A percentile compares a stretch with the other conserved stretches of the same genome.
Conservation (phyloP, 176 grass and related monocot genomes). For the Rhipidocladum racemiflorum region DNA sequence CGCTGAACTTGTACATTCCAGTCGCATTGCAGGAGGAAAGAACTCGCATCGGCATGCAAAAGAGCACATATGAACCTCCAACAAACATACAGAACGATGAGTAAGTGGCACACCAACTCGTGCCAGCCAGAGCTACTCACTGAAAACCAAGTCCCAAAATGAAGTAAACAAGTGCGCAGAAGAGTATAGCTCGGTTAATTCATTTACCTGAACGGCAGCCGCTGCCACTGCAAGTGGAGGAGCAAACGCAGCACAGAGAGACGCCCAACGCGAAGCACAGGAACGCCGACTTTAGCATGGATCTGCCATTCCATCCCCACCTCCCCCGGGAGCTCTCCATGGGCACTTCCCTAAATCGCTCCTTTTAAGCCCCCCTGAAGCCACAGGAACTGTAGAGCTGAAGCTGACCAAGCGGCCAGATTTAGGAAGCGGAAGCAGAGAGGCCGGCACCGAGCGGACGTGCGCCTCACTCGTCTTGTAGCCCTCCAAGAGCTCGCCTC, state of each 20-base stretch:
- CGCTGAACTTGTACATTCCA: background rate
- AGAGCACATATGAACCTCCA: background rate
- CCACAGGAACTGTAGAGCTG: constrained; percentile 19
- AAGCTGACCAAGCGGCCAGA: constrained; percentile 17
- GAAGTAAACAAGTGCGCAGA: background rate
- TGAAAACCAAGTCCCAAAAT: background rate
- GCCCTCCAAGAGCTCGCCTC: background rate
- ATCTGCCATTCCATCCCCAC: constrained; percentile 25
- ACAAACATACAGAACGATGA: background rate
- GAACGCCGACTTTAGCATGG: constrained; percentile 22
- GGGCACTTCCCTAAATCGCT: background rate
- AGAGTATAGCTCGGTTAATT: background rate
- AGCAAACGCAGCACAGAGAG: constrained; percentile 30
- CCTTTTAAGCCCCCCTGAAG: background rate
- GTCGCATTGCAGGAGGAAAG: background rate
- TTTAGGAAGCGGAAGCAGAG: constrained; percentile 23
- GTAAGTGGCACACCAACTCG: background rate
- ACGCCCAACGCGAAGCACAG: constrained; percentile 31
- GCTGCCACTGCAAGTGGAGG: constrained; percentile 1
- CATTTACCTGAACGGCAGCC: constrained; percentile 45
- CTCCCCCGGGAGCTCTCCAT: constrained; percentile 39
- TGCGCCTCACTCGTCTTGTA: constrained; percentile 5
- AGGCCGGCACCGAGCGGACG: background rate
- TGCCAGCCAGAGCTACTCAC: background rate
- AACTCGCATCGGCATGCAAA: background rate